Evolutionary conservation across 177 flowering plant species (phyloP).

Genomic region (Vitis hybrid): DNA sequence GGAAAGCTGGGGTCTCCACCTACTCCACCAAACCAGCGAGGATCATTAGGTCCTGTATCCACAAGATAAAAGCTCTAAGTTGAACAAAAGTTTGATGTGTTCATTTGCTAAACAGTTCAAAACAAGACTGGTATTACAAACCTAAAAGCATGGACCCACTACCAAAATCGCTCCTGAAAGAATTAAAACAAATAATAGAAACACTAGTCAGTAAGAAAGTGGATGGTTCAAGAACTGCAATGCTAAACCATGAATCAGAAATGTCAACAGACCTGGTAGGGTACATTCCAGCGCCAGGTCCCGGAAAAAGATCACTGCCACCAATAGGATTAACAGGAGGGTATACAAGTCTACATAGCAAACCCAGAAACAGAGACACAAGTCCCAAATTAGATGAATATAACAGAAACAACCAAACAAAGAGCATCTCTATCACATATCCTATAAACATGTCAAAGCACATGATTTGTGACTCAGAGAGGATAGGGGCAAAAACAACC

Average conservation of each 20-base stretch:
- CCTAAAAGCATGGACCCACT: constrained; percentile 78
- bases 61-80: constrained; percentile 9
- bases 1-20: constrained; percentile 37
- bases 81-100: not conserved
- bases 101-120: not conserved
- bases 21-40: constrained; percentile 54
- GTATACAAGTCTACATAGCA: constrained; percentile 30
- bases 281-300: constrained; percentile 77
- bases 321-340: constrained; percentile 61
- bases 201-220: not conserved
- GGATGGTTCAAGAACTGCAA: not conserved
- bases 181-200: constrained; percentile 2
- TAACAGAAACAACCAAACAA: not conserved
- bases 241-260: not conserved
- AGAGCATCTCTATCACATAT: not conserved
- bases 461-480: not conserved
- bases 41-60: constrained; percentile 84
- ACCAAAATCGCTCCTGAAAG: constrained; percentile 56
- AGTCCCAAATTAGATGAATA: not conserved
- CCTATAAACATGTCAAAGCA: too few relatives aligned
- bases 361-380: constrained; percentile 1
- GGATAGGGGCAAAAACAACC: not conserved
- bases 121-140: constrained; percentile 18
- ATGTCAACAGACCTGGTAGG: constrained; percentile 52
- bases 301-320: constrained; percentile 65